These are phyloP conservation scores for Entomortierella parvispora DNA, from an alignment of 192 early-diverging fungal genomes.

Conservation along the genomic window DNA sequence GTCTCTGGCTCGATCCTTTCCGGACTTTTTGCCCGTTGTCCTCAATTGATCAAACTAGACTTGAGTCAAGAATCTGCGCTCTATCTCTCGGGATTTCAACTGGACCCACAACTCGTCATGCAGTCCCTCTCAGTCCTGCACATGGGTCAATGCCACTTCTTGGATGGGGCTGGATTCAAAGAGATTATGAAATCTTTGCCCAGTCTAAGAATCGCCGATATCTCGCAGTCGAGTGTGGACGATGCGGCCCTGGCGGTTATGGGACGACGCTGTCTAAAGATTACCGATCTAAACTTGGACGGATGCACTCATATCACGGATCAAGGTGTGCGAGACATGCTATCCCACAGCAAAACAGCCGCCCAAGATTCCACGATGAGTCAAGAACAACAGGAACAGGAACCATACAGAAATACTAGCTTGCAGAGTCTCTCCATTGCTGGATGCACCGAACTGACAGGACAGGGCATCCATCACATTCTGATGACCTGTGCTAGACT, in stretches of 20 bases:
- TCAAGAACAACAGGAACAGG: background rate
- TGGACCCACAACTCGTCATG: conserved; percentile 10
- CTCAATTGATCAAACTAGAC: conserved; percentile 22
- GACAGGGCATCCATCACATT: conserved; percentile 38
- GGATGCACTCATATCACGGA: conserved; percentile 43
- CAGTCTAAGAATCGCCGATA: conserved; percentile 12
- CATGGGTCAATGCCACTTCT: conserved; percentile 25
- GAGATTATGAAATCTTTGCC: conserved; percentile 35
- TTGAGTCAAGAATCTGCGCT: conserved; percentile 19
- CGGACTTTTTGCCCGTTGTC: conserved; percentile 18
- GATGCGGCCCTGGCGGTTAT: conserved; percentile 22
- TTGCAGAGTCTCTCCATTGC: conserved; percentile 25
- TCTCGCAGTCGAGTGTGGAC: conserved; percentile 34
- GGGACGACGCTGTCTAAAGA: conserved; percentile 12
- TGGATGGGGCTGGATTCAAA: conserved; percentile 45
- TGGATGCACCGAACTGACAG: conserved; percentile 39
- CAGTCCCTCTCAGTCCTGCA: conserved; percentile 4
- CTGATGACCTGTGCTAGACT: conserved; percentile 38
- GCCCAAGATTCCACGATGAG: background rate
- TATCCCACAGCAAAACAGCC: conserved; percentile 2
- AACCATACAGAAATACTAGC: conserved; percentile 20
- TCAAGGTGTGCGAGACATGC: conserved; percentile 40
- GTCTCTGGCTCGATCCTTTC: conserved; percentile 41
- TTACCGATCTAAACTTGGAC: conserved; percentile 25
- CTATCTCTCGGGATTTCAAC: conserved; percentile 22